Conservation (phyloP, 2,329 filamentous ascomycete genomes). For the Aspergillus uvarum region DNA sequence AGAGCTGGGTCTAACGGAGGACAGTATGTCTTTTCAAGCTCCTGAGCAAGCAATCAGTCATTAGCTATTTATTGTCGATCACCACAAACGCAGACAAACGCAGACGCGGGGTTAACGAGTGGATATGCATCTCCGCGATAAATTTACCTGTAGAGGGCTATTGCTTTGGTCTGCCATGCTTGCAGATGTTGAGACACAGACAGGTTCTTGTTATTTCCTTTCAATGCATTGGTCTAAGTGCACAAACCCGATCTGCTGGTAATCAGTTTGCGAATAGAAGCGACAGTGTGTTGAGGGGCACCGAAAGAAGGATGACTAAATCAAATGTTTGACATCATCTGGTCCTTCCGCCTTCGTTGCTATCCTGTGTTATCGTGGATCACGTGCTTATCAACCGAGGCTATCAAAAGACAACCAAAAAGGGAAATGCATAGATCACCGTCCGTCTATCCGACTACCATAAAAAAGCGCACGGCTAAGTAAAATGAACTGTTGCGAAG, state of each 20-base stretch:
- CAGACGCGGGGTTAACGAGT: not conserved
- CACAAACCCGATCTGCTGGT: not conserved
- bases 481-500: no score
- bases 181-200: not conserved
- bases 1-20: conserved; percentile 74
- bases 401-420: not conserved
- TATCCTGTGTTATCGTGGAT: not conserved
- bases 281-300: not conserved
- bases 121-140: not conserved
- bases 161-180: not conserved
- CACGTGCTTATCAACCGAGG: not conserved
- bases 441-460: no score
- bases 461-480: no score
- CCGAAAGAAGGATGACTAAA: not conserved
- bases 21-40: conserved; percentile 66
- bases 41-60: conserved; percentile 23
- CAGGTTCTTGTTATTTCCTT: not conserved
- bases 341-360: not conserved
- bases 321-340: not conserved
- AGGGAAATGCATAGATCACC: no score
- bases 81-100: not conserved
- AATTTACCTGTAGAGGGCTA: not conserved
- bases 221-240: not conserved
- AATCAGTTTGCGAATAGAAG: not conserved
- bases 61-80: not conserved